phyloP scores from a whole-genome alignment of 371 early-diverging fungal species.

The Rhizopus stolonifer region DNA sequence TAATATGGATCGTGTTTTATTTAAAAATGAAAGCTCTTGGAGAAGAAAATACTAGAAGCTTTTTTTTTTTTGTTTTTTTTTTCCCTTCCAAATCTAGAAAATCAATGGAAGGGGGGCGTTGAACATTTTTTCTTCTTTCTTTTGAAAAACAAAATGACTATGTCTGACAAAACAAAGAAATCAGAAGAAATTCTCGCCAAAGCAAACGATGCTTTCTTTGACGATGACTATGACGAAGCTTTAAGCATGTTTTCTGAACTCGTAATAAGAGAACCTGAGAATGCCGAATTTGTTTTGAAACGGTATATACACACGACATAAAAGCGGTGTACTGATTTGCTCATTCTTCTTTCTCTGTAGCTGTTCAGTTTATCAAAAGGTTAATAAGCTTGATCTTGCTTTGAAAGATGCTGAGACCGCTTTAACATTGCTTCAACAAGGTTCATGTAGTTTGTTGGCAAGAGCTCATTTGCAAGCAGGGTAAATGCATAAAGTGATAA shows the following conservation, averaged over 20 bases:
- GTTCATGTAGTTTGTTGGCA: slow-evolving; percentile 59
- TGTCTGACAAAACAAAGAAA: slow-evolving; percentile 22
- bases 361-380: slow-evolving; percentile 62
- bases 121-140: not conserved
- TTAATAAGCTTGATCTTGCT: slow-evolving; percentile 56
- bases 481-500: slow-evolving; percentile 25
- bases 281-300: slow-evolving; percentile 60
- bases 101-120: too few relatives aligned
- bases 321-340: not conserved
- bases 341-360: slow-evolving; percentile 29
- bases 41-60: too few relatives aligned
- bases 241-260: slow-evolving; percentile 73
- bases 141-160: slow-evolving; percentile 11
- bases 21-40: too few relatives aligned
- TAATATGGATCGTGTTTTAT: too few relatives aligned
- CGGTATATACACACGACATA: slow-evolving; percentile 51
- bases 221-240: slow-evolving; percentile 79
- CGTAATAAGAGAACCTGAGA: slow-evolving; percentile 75
- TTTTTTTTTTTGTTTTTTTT: too few relatives aligned
- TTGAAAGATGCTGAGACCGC: slow-evolving; percentile 66
- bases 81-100: too few relatives aligned
- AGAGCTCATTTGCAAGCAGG: slow-evolving; percentile 67
- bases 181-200: slow-evolving; percentile 76
- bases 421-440: slow-evolving; percentile 49
- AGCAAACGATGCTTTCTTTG: slow-evolving; percentile 84